phyloP scores from a whole-genome alignment of 2,329 filamentous ascomycete genomes.

The Pseudocercospora vitis region DNA sequence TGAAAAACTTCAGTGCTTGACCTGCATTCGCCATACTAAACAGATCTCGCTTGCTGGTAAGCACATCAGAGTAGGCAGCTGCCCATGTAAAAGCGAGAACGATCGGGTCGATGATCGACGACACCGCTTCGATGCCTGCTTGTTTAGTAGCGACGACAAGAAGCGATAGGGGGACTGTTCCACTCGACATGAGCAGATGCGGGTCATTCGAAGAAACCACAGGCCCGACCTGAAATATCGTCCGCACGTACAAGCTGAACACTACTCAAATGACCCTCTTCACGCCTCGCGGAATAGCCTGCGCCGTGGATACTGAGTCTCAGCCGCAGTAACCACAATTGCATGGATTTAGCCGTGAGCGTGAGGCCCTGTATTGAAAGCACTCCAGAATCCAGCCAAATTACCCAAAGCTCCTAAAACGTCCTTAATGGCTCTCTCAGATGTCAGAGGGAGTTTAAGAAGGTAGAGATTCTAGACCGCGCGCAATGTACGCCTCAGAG shows the following conservation, averaged over 20 bases:
- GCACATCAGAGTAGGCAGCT: constrained; percentile 54
- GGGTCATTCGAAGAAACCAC: constrained; percentile 34
- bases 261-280: constrained; percentile 39
- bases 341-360: constrained; percentile 63
- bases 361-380: constrained; percentile 23
- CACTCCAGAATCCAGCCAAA: constrained; percentile 24
- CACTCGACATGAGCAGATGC: constrained; percentile 35
- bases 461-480: not conserved
- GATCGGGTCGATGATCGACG: constrained; percentile 66
- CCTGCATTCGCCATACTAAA: constrained; percentile 32
- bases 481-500: not conserved
- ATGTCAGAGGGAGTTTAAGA: no score
- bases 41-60: constrained; percentile 22
- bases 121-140: constrained; percentile 61
- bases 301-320: constrained; percentile 53
- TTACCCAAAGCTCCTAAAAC: constrained; percentile 17
- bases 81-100: constrained; percentile 61
- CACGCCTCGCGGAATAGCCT: constrained; percentile 39
- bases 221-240: constrained; percentile 32
- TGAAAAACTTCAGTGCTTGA: constrained; percentile 52
- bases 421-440: no score
- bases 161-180: constrained; percentile 48
- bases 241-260: constrained; percentile 27
- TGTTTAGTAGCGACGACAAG: constrained; percentile 65
- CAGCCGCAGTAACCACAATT: constrained; percentile 56